These are phyloP conservation scores for Schizonepeta tenuifolia DNA, from an alignment of 257 asterid species.

Conservation along the genomic window DNA sequence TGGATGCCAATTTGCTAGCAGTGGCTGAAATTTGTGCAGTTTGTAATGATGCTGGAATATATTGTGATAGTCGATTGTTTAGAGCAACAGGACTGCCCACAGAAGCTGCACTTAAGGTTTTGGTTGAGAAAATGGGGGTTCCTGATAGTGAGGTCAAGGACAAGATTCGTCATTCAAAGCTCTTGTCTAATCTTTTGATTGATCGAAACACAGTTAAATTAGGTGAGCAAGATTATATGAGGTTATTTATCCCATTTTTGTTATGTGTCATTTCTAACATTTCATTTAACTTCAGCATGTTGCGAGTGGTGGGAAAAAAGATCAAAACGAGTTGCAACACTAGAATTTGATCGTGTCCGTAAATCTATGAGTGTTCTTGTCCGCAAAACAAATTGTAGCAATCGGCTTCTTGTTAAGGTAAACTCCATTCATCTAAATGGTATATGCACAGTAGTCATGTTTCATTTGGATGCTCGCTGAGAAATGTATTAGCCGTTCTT, in stretches of 20 bases:
- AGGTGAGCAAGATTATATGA: slow-evolving; percentile 45
- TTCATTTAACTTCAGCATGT: slow-evolving; percentile 49
- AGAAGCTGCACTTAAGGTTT: slow-evolving; percentile 91
- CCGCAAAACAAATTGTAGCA: slow-evolving; percentile 55
- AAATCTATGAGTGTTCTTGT: slow-evolving; percentile 90
- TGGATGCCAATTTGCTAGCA: slow-evolving; percentile 66
- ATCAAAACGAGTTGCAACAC: slow-evolving; percentile 67
- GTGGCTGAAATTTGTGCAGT: slow-evolving; percentile 78
- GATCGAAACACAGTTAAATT: slow-evolving; percentile 59
- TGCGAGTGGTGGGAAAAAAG: slow-evolving; percentile 85
- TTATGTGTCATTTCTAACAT: slow-evolving; percentile 8
- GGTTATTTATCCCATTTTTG: slow-evolving; percentile 12
- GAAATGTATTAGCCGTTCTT: not conserved
- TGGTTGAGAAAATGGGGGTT: slow-evolving; percentile 91
- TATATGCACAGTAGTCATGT: not conserved
- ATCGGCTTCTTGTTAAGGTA: slow-evolving; percentile 94
- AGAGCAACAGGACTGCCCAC: slow-evolving; percentile 84
- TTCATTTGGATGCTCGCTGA: not conserved
- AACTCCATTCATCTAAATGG: not conserved
- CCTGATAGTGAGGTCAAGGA: slow-evolving; percentile 58
- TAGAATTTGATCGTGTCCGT: slow-evolving; percentile 89
- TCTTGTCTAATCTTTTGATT: slow-evolving; percentile 60
- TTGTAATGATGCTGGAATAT: slow-evolving; percentile 83
- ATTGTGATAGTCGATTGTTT: slow-evolving; percentile 58
- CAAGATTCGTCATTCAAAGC: slow-evolving; percentile 50